A percentile compares a stretch with the other conserved stretches of the same genome.
Evolutionary conservation across 2,329 filamentous ascomycete species (phyloP).

Genomic region (Trichoderma sp.): DNA sequence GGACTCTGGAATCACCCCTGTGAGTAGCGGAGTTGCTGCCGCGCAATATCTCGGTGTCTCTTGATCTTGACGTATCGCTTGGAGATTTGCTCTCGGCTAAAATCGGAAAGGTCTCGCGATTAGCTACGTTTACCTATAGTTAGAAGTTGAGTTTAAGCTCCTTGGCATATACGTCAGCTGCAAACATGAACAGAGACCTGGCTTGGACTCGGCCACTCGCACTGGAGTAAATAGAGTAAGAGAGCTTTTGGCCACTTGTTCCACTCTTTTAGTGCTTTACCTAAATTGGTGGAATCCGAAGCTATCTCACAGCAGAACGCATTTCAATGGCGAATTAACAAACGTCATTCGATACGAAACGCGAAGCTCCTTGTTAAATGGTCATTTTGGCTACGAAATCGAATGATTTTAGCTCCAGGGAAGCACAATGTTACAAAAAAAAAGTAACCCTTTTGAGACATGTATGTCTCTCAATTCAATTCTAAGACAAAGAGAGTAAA

Average conservation of each 20-base stretch:
- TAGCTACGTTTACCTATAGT: constrained; percentile 50
- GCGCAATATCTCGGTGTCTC: too few species aligned
- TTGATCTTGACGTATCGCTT: too few species aligned
- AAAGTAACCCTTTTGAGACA: background rate
- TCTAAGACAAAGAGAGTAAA: background rate
- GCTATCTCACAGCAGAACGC: background rate
- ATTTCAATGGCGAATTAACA: too few species aligned
- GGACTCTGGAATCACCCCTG: too few species aligned
- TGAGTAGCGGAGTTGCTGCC: too few species aligned
- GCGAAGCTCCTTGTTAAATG: background rate
- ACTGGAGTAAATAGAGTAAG: background rate
- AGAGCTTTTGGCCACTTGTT: background rate
- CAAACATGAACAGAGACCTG: background rate
- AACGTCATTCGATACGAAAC: too few species aligned
- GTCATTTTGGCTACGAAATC: too few species aligned
- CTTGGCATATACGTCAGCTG: background rate
- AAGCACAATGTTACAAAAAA: background rate
- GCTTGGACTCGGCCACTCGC: background rate
- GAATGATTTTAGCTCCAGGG: background rate
- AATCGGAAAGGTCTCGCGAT: constrained; percentile 59
- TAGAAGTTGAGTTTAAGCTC: background rate
- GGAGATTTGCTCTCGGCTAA: constrained; percentile 49
- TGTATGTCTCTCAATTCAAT: background rate
- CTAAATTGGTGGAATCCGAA: background rate
- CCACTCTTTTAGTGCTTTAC: background rate